These are phyloP conservation scores for Sporothrix pseudoabietina DNA, from an alignment of 2,329 filamentous ascomycete species.

Conservation along the genomic window DNA sequence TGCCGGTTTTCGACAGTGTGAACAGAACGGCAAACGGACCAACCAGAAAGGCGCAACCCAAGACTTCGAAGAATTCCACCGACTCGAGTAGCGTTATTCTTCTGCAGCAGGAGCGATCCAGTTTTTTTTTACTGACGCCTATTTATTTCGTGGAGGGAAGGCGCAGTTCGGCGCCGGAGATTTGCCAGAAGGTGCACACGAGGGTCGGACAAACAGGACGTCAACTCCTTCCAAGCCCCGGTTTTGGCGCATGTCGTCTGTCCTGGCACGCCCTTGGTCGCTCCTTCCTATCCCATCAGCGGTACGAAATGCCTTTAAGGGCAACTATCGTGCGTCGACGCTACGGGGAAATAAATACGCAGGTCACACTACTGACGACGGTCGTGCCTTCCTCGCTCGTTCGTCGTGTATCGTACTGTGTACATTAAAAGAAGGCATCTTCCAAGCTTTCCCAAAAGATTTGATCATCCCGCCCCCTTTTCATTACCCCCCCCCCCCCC, in stretches of 20 bases:
- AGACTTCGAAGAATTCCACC: conserved; percentile 1
- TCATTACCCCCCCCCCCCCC: background rate
- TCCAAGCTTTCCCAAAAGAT: background rate
- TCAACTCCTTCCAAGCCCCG: background rate
- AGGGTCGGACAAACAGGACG: background rate
- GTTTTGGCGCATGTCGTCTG: background rate
- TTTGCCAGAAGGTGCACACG: background rate
- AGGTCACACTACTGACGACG: background rate
- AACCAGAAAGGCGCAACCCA: conserved; percentile 16
- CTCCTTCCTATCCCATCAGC: background rate
- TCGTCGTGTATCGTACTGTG: background rate
- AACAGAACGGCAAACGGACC: conserved; percentile 1
- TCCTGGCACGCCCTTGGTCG: conserved; percentile 8
- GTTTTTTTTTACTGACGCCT: background rate
- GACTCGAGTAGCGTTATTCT: conserved; percentile 9
- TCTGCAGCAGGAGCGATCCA: conserved; percentile 9
- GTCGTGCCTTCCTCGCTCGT: conserved; percentile 1
- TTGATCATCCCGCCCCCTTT: background rate
- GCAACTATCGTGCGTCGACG: background rate
- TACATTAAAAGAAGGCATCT: background rate
- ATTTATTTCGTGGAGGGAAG: conserved; percentile 5
- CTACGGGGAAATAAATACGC: background rate
- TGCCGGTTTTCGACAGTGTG: conserved; percentile 13
- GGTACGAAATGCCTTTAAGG: background rate
- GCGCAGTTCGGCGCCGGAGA: conserved; percentile 6